Conservation (phyloP, 2,329 filamentous ascomycete species). For the Neonectria faginata region DNA sequence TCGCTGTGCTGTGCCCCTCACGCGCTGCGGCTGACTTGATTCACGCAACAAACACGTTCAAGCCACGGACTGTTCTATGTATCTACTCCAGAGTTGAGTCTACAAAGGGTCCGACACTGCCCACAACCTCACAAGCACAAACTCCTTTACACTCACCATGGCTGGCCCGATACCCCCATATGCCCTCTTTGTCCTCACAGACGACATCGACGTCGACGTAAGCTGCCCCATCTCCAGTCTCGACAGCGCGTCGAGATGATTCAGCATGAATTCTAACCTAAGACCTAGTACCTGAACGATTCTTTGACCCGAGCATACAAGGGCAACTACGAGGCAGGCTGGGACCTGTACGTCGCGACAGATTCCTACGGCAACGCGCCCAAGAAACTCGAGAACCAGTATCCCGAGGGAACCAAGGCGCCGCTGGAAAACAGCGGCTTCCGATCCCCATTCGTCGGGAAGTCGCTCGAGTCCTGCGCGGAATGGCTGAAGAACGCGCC, state of each 20-base stretch:
- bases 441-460: not conserved
- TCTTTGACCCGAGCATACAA: not conserved
- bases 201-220: not conserved
- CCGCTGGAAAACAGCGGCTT: not conserved
- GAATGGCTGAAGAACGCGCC: not conserved
- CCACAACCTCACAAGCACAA: not conserved
- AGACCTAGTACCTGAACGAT: not conserved
- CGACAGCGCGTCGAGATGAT: not conserved
- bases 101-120: not conserved
- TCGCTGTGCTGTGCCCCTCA: not conserved
- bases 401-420: not conserved
- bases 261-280: not conserved
- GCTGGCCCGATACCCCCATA: not conserved
- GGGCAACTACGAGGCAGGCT: not conserved
- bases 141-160: not conserved
- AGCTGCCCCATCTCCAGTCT: not conserved
- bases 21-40: not conserved
- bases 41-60: not conserved
- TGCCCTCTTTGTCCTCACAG: not conserved
- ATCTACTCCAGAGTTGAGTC: not conserved
- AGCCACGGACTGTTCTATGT: not conserved
- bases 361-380: not conserved
- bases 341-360: not conserved
- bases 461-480: constrained; percentile 1
- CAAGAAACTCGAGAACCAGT: not conserved